Base-by-base conservation (phyloP, 768 basidiomycete genomes). In the Suillus alpinus region DNA sequence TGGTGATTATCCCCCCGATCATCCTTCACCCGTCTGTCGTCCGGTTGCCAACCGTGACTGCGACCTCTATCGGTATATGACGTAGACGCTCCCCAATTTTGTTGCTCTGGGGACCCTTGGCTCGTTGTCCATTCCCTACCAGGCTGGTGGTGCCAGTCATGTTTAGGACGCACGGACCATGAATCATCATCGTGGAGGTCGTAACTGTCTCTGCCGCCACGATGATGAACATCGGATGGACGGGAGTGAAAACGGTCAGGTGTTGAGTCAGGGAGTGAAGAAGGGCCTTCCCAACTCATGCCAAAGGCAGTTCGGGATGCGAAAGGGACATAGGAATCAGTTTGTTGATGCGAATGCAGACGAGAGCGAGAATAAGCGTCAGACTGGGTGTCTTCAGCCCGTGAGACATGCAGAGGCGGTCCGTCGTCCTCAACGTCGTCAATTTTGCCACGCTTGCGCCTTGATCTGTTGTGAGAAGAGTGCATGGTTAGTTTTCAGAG, bases 291-390 rank as follows among this genome's bases (percentile, higher is more conserved):
- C 67, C 83, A 80, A 68, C 71, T 81, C 63, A 75, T 72, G 62
- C 79, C 80, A 67, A 81, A 83, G 20, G 77, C 68, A 32, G 71
- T 64, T 65, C 69, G 74, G 50, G 82, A 76, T 18, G 75, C 74
- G 44, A 81, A 76, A 40, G 82, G 71, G 16, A 80, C 80, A 72
- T 75, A 75, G 62, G 70, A 77, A 66, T 86, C 83, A 49, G 80
- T 69, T 53, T 73, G 78, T 57, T 73, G 72, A 66, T 74, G 75
- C 62, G 74, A 68, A 60, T 70, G 66, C 65, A 78, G 78, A 68
- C 81, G 82, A 66, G 83, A 70, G 71, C 81, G 81, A 65, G 84
- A 71, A 72, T 84, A 86, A 60, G 78, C 71, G 62, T 86, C 82
- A 67, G 80, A 70, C 73, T 77, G 79, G 59, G 76, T 68, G 65